Base-by-base conservation (phyloP, 208 protist genomes). In the Crithidia mellificae region DNA sequence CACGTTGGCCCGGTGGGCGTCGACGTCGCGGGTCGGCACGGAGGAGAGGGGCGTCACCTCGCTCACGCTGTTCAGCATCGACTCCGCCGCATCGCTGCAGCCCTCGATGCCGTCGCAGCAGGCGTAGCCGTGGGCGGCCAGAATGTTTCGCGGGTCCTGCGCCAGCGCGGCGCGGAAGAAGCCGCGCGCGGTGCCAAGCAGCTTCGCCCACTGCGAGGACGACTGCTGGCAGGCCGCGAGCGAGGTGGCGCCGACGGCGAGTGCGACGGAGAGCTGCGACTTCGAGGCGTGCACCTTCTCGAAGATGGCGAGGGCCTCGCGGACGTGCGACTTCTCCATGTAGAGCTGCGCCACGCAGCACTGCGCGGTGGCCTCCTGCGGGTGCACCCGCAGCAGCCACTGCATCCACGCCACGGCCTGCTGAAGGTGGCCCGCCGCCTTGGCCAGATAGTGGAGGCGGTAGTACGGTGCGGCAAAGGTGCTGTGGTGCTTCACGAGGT, bases 391-490 rank as follows among this genome's bases (percentile, higher is more conserved):
- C 50, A 81, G 66, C 58, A 96, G 77, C 58, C 91, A 78, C 46
- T 84, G 78, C 58, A 93, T 77, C 90, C 90, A 96, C 61, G 81
- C 77, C 27, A 93, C 80, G n/a, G 90, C 74, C 74, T 93, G 82
- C 59, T 75, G 72, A 27, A 78, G 51, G 38, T 80, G 68, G 17
- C 83, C 83, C 15, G 80, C 84, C 32, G 63, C 63, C 69, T 78
- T 82, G n/a, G 84, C 80, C 50, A 96, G 67, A 39, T 63, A 46
- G 71, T 91, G 67, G 15, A 96, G 74, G 24, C 90, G 87, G 53
- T 92, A 80, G 65, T 93, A 96, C 12, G 90, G 80, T 20, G 79
- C 63, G 3, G 58, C 52, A 49, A 93, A 93, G 77, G 72, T 74
- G 55, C 80, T 81, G 55, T 89, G 83, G 32, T 85, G 78, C 63